These are phyloP conservation scores for Blastobotrys muscicola DNA, from an alignment of 805 yeast genomes.

Conservation along the genomic window DNA sequence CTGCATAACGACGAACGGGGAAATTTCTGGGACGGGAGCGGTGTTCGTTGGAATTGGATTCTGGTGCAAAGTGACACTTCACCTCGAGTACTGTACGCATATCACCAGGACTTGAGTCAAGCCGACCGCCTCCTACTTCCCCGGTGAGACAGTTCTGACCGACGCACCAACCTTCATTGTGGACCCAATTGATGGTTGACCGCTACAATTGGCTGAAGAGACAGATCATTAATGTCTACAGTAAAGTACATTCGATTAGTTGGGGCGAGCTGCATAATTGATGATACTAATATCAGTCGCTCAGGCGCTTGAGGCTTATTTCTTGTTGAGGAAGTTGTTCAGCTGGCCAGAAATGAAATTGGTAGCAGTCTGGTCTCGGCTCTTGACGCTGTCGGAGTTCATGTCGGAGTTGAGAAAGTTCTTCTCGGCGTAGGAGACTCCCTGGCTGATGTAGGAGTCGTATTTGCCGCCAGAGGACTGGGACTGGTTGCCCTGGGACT, in stretches of 20 bases:
- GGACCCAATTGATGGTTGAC: conserved; percentile 62
- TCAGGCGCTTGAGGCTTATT: no score
- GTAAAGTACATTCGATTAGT: no score
- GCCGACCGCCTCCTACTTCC: conserved; percentile 41
- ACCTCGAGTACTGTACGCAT: no score
- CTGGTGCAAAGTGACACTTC: no score
- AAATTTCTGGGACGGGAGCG: no score
- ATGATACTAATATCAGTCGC: no score
- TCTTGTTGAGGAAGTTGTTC: conserved; percentile 6
- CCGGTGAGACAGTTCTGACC: conserved; percentile 38
- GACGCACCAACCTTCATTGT: conserved; percentile 53
- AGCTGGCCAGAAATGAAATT: conserved; percentile 13
- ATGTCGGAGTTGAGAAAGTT: conserved; percentile 13
- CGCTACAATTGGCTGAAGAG: no score
- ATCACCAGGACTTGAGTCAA: no score
- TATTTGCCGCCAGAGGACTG: conserved; percentile 10
- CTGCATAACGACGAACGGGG: no score
- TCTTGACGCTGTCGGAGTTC: conserved; percentile 10
- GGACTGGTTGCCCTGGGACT: neutral
- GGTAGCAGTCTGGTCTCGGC: conserved; percentile 8
- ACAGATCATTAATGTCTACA: no score
- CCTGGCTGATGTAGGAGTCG: conserved; percentile 26
- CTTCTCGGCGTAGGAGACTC: conserved; percentile 18
- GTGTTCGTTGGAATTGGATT: no score
- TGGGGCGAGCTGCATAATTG: no score